phyloP scores from a whole-genome alignment of 2,329 filamentous ascomycete genomes.

The Trichoderma pleuroti region DNA sequence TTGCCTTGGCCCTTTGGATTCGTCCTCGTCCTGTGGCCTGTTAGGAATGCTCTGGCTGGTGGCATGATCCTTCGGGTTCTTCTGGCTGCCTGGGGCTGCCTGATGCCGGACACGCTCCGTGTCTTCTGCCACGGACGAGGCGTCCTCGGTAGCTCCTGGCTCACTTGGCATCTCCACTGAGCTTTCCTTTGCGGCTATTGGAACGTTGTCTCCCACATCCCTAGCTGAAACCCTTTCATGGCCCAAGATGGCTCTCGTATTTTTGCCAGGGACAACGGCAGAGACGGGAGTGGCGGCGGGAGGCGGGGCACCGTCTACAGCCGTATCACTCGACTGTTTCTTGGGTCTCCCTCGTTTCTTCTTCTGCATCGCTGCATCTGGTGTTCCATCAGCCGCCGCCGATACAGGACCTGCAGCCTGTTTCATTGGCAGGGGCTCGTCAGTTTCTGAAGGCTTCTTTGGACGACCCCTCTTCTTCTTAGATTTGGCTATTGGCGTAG shows the following conservation, averaged over 20 bases:
- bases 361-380: conserved; percentile 23
- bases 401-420: neutral
- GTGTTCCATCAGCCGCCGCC: conserved; percentile 2
- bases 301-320: conserved; percentile 23
- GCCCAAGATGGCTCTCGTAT: neutral
- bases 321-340: conserved; percentile 27
- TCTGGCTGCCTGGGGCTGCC: neutral
- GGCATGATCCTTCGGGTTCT: neutral
- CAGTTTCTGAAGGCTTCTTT: conserved; percentile 25
- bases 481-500: conserved; percentile 21
- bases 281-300: neutral
- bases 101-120: neutral
- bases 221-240: neutral
- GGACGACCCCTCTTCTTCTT: conserved; percentile 35
- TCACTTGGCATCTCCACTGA: neutral
- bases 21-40: neutral
- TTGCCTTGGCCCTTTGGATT: neutral
- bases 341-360: conserved; percentile 44
- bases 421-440: conserved; percentile 17
- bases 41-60: neutral
- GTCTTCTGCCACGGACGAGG: neutral
- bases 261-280: neutral
- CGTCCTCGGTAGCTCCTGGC: neutral
- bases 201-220: neutral
- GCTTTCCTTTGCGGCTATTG: neutral